Percentiles rank a stretch among this genome's conserved stretches.
Conservation (phyloP, 23 red algal species). For the Rhodosorus marinus region DNA sequence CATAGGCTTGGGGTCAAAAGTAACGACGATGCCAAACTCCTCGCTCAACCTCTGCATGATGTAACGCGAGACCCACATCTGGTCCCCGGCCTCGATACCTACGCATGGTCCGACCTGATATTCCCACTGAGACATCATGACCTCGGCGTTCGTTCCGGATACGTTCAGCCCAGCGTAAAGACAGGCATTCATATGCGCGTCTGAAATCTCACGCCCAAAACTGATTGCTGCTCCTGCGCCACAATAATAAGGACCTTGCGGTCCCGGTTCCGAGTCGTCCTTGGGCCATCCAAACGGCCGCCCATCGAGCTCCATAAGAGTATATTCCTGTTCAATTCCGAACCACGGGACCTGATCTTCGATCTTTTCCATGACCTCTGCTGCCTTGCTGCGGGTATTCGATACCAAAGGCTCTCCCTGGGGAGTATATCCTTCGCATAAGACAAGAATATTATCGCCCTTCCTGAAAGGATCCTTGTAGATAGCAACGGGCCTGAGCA, state of each 20-base stretch:
- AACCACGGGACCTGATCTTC: constrained; percentile 90
- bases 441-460: constrained; percentile 69
- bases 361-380: constrained; percentile 39
- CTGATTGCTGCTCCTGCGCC: constrained; percentile 55
- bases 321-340: constrained; percentile 97
- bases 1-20: constrained; percentile 61
- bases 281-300: constrained; percentile 77
- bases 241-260: constrained; percentile 93
- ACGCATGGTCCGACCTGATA: constrained; percentile 82
- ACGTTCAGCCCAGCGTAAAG: constrained; percentile 88
- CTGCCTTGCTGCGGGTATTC: constrained; percentile 61
- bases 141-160: constrained; percentile 85
- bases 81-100: constrained; percentile 82
- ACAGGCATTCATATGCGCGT: constrained; percentile 87
- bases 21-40: constrained; percentile 33
- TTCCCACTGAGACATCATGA: constrained; percentile 91
- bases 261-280: constrained; percentile 48
- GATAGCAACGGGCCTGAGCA: constrained; percentile 80
- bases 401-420: constrained; percentile 66
- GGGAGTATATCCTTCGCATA: constrained; percentile 91
- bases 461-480: constrained; percentile 90
- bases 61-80: constrained; percentile 83
- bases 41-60: constrained; percentile 74
- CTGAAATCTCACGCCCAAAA: constrained; percentile 62
- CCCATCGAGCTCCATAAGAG: constrained; percentile 43